These are phyloP conservation scores for Sugiyamaella chiloensis DNA, from an alignment of 805 yeast species.

Conservation along the genomic window DNA sequence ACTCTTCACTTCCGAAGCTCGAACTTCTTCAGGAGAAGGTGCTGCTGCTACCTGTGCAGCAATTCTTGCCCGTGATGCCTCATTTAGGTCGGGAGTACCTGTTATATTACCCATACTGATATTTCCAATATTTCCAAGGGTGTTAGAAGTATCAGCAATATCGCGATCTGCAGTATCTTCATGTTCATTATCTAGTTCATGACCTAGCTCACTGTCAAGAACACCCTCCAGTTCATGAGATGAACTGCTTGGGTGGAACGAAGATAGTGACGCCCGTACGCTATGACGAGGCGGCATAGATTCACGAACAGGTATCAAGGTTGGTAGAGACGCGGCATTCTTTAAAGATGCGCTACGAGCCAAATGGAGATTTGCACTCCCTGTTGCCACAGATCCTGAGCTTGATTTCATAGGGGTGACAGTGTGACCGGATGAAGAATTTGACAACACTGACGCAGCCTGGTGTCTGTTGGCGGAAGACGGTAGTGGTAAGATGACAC, in stretches of 20 bases:
- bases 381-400: not conserved
- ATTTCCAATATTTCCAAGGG: not conserved
- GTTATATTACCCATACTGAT: not conserved
- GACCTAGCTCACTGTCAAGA: not conserved
- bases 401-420: not conserved
- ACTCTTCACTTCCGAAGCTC: not conserved
- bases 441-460: conserved; percentile 8
- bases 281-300: conserved; percentile 5
- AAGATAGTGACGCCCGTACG: conserved; percentile 11
- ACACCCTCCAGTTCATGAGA: not conserved
- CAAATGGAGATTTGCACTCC: not conserved
- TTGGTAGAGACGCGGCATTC: conserved; percentile 11
- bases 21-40: not conserved
- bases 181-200: not conserved
- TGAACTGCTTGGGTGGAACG: conserved; percentile 8
- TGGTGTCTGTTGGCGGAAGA: not conserved
- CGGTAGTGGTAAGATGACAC: not conserved
- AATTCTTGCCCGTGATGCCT: not conserved
- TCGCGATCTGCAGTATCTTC: not conserved
- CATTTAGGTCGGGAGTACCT: not conserved
- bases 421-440: conserved; percentile 16
- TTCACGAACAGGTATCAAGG: conserved; percentile 5
- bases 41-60: conserved; percentile 3
- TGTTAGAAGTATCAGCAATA: not conserved
- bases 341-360: conserved; percentile 1